Evolutionary conservation across 768 basidiomycete genomes (phyloP), one percentile per base, ranked within the genome.

Genomic region (Ramaria rubella): DNA sequence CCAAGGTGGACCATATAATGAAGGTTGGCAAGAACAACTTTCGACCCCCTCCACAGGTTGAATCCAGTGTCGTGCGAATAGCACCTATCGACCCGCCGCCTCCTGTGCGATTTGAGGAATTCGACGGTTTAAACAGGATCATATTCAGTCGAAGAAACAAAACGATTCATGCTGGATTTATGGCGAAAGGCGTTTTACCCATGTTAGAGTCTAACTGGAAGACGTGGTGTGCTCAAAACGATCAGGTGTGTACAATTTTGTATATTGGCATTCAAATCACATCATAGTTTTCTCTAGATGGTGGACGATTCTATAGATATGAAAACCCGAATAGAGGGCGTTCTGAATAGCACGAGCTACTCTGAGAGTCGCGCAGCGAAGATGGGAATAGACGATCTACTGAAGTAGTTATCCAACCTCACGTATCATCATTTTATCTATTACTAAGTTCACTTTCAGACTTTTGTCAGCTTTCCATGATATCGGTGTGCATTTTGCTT

Each of bases 11-110:
- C 70, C 85, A 96, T 62, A 80, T 97, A 58, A 93, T 97, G 83
- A 89, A 94, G 64, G 95, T 99, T 43, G 86, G 86, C n/a, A 87
- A 90, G 65, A 95, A 94, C 68, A 94, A 95, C 72, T 99, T 99
- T 75, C 78, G 95, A 24, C 96, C 96, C 0, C 87, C 96, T 19
- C 96, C 96, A 0, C 81, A 89, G 69, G 96, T 99, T 38, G 96
- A 98, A 70, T 89, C 86, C 26, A 86, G 83, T 21, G 96, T 99
- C 60, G 84, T 99, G 34, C 83, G 96, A 52, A 77, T 99, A 58
- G 89, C 85, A 5, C 96, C 95, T 2, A 77, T 87, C 48, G 93
- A 98, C 66, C 96, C 96, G 4, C 96, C 96, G 0, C 96, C 96
- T 1, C 93, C 94, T 0, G 81, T 99, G 59, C 84, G 85, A 67